phyloP scores from a whole-genome alignment of 2,329 filamentous ascomycete species.

The Pseudogymnoascus sp. region DNA sequence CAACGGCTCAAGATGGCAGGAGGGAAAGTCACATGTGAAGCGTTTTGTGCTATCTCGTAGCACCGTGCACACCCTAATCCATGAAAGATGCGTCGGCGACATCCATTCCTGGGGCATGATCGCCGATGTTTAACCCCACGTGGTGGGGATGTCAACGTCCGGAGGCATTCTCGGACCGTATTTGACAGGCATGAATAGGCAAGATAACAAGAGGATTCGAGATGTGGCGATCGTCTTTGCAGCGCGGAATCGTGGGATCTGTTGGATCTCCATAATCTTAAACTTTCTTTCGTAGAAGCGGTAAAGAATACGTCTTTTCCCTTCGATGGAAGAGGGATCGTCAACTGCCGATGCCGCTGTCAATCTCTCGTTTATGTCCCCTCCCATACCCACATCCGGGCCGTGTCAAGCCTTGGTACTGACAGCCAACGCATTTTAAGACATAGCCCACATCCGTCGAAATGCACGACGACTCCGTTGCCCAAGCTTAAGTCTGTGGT shows the following conservation, averaged over 20 bases:
- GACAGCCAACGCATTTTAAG: not conserved
- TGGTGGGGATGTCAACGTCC: not conserved
- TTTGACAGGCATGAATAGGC: not conserved
- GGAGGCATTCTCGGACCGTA: conserved; percentile 2
- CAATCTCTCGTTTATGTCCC: not conserved
- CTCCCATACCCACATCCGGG: not conserved
- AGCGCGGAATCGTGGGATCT: not conserved
- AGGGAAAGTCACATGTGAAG: conserved; percentile 1
- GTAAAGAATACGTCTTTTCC: not conserved
- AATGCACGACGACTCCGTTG: not conserved
- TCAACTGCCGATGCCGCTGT: conserved; percentile 7
- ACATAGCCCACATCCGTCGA: not conserved
- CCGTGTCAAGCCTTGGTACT: conserved; percentile 6
- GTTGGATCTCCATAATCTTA: not conserved
- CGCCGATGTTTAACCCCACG: not conserved
- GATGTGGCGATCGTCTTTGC: not conserved
- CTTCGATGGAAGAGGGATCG: not conserved
- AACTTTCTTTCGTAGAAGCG: conserved; percentile 1
- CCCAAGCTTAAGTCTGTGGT: not conserved
- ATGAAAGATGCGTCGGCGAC: not conserved
- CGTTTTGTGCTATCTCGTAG: not conserved
- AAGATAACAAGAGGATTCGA: not conserved
- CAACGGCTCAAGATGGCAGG: not conserved
- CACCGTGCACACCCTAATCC: not conserved
- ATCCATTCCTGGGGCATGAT: conserved; percentile 2